Percentiles rank a stretch among this genome's conserved stretches.
These are phyloP conservation scores for Irpex rosettiformis DNA, from an alignment of 1,284 basidiomycete species.

Conservation along the genomic window DNA sequence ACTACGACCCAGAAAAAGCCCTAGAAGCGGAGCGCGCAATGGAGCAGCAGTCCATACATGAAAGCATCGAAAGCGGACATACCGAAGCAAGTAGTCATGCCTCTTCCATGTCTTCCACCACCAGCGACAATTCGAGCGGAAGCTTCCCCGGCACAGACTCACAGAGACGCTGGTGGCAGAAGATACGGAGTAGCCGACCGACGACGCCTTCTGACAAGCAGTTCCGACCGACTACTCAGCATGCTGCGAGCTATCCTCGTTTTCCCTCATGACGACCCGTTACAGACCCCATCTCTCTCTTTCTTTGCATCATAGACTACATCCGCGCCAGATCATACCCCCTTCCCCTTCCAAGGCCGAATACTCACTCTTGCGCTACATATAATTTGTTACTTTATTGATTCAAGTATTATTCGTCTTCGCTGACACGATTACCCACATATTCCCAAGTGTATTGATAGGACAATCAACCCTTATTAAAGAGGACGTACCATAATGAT, in stretches of 20 bases:
- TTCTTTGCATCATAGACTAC: background rate
- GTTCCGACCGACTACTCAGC: conserved; percentile 9
- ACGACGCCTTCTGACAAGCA: conserved; percentile 16
- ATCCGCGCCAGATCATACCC: background rate
- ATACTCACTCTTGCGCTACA: background rate
- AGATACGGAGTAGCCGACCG: conserved; percentile 23
- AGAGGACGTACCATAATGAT: background rate
- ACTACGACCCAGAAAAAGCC: conserved; percentile 32
- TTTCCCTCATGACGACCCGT: background rate
- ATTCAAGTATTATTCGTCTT: background rate
- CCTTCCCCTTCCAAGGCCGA: background rate
- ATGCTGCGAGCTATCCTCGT: conserved; percentile 1
- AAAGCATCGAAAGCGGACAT: conserved; percentile 20
- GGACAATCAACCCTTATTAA: background rate
- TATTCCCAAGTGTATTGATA: conserved; percentile 2
- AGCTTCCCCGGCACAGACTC: conserved; percentile 4
- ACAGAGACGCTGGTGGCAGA: conserved; percentile 27
- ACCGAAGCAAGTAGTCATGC: conserved; percentile 11
- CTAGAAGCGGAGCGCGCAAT: conserved; percentile 12
- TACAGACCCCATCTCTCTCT: background rate
- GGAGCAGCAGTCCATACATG: conserved; percentile 22
- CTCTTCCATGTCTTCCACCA: conserved; percentile 10
- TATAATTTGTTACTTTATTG: background rate
- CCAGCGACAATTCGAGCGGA: conserved; percentile 11
- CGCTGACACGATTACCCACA: background rate